Base-by-base conservation (phyloP, 306 rosid genomes). In the Astragalus membranaceus region DNA sequence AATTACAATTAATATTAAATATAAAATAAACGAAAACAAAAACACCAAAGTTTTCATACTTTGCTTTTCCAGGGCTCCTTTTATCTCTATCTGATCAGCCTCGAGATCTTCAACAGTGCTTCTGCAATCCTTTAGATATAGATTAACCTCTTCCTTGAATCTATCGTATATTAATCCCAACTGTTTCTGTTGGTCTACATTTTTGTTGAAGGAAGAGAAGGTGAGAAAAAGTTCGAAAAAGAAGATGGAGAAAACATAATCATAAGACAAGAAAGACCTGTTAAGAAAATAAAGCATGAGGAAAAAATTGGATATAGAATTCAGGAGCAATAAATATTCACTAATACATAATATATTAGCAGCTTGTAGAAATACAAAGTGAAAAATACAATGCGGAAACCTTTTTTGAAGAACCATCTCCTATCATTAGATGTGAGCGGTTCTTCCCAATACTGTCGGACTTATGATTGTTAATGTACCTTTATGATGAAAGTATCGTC, bases 91-190 rank as follows among this genome's bases (percentile, higher is more conserved):
- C 70, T 81, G 89, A 75, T 87, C 86, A 8, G 87, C 85, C 75
- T 91, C 95, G 50, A 89, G 81, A 73, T 72, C 89, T 77, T 91
- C 92, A 64, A 86, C 72, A 61, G 87, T 75, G 79, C 81, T 82
- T 81, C 79, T 78, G 86, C 89, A 89, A 53, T 89, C 88, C 83
- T 85, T 89, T 69, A 91, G 85, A 78, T 94, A 90, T 76, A 75
- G 84, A 85, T 82, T 81, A 47, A 94, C 81, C 84, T 91, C 88
- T 73, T 87, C 89, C 85, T 82, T 91, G 91, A 91, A 94, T 66
- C 81, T 94, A 80, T 82, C 85, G 46, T 84, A 81, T 64, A 87
- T 87, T 77, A 76, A 83, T 65, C 83, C 85, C 85, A 94, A 75
- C 72, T 89, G 82, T 46, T 84, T 85, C 70, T 83, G 92, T 73